Evolutionary conservation across 2,329 filamentous ascomycete genomes (phyloP).

Genomic region (Fusarium lateritium): DNA sequence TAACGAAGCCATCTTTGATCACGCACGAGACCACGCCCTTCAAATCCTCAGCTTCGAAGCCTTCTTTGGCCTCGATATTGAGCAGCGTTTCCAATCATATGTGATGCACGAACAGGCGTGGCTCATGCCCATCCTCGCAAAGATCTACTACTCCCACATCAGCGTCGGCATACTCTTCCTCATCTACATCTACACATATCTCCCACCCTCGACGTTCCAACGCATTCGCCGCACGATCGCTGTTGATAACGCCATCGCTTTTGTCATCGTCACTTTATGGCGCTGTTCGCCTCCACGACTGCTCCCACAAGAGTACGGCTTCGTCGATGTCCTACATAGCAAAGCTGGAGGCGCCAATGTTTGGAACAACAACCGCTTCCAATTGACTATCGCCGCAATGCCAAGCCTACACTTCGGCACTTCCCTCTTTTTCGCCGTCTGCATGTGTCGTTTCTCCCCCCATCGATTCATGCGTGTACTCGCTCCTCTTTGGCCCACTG

Average conservation of each 20-base stretch:
- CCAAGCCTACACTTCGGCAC: conserved; percentile 64
- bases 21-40: conserved; percentile 58
- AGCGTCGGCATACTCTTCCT: conserved; percentile 62
- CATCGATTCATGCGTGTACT: conserved; percentile 55
- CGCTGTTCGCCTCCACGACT: conserved; percentile 65
- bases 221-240: conserved; percentile 63
- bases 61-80: conserved; percentile 56
- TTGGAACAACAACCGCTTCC: conserved; percentile 63
- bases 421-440: conserved; percentile 55
- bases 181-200: conserved; percentile 63
- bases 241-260: conserved; percentile 64
- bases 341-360: conserved; percentile 47
- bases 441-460: conserved; percentile 57
- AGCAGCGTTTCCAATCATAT: conserved; percentile 57
- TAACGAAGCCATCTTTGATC: conserved; percentile 56
- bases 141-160: conserved; percentile 64
- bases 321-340: conserved; percentile 61
- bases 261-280: conserved; percentile 62
- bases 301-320: conserved; percentile 62
- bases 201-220: conserved; percentile 57
- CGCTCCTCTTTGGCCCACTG: conserved; percentile 59
- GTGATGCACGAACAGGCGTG: conserved; percentile 55
- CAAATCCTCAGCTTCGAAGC: conserved; percentile 58
- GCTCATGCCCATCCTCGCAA: conserved; percentile 58
- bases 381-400: conserved; percentile 65